Evolutionary conservation across 805 yeast species (phyloP), one percentile per base, ranked within the genome.

Genomic region (Starmerella cellae): DNA sequence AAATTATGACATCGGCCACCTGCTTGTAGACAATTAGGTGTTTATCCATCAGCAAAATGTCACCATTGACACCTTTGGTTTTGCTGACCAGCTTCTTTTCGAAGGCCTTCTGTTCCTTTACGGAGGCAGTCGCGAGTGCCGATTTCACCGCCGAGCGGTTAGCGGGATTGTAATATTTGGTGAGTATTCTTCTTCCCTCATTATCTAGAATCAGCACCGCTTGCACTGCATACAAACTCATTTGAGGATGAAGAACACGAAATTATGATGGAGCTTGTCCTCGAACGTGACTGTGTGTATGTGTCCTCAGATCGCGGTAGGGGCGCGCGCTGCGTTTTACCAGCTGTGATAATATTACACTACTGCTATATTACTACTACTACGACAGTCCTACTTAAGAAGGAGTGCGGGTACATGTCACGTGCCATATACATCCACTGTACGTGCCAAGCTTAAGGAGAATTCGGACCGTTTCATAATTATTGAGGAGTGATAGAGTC

Each of bases 11-110:
- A 59, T 91, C 97, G 41, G 82, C 70, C 46, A 73, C 67, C 61
- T 85, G 93, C 61, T 82, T 85, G 65, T 85, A 91, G n/a, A 84
- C 79, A 31, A 87, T 77, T 47, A 84, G 67, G 51, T 78, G 79
- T 58, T 75, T 75, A 55, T 85, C 94, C 57, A 75, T 79, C 35
- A 91, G 67, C 47, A 84, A 63, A 42, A 91, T 75, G 55, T 87
- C 97, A 39, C 80, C 74, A 56, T 80, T 76, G 49, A 77, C 77
- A 55, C 84, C 82, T 61, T 73, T 73, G n/a, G 94, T 78, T 62
- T 87, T 91, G 35, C 64, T 60, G 55, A 78, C 79, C 32, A 91
- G 63, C 4, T 71, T 68, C 51, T 72, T 64, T 63, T 91, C 98
- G 60, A 88, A 91, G 42, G 75, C 68, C 44, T 68, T 65, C 63